These are phyloP conservation scores for Fusarium concolor DNA, from an alignment of 2,329 filamentous ascomycete genomes.

Conservation along the genomic window DNA sequence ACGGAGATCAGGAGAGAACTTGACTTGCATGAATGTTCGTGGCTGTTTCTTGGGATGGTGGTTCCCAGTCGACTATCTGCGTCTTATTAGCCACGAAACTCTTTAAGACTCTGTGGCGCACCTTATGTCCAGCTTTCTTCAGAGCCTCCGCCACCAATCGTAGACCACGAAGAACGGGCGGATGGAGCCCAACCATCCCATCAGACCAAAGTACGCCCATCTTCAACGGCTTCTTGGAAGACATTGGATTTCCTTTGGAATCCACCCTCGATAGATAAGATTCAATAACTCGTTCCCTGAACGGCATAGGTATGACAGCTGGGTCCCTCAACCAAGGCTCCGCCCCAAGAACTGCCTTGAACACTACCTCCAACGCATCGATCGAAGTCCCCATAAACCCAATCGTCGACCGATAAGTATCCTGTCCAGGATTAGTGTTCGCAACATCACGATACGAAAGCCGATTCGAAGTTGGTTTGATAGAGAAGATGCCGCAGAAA, in stretches of 20 bases:
- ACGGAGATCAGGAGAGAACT: too few relatives aligned
- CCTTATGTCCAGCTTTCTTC: constrained; percentile 55
- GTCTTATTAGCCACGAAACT: too few relatives aligned
- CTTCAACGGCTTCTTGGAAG: constrained; percentile 53
- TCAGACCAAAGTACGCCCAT: constrained; percentile 68
- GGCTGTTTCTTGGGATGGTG: constrained; percentile 19
- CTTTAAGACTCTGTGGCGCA: background rate
- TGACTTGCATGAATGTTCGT: constrained; percentile 19
- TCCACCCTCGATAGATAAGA: constrained; percentile 52
- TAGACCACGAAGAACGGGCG: constrained; percentile 62
- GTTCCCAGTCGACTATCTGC: constrained; percentile 44
- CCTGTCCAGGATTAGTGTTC: constrained; percentile 63
- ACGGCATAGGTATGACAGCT: constrained; percentile 72
- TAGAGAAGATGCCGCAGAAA: constrained; percentile 39
- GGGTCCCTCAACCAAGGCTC: constrained; percentile 75
- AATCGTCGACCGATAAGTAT: constrained; percentile 70
- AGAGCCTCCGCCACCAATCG: constrained; percentile 4
- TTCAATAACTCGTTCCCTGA: constrained; percentile 62
- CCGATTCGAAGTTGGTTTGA: constrained; percentile 37
- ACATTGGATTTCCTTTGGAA: too few relatives aligned
- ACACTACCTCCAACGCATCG: constrained; percentile 64
- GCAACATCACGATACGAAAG: constrained; percentile 37
- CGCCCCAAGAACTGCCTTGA: constrained; percentile 66
- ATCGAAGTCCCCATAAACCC: constrained; percentile 71
- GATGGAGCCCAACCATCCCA: constrained; percentile 62